Conservation (phyloP, 2,329 filamentous ascomycete species). For the Setomelanomma holmii region DNA sequence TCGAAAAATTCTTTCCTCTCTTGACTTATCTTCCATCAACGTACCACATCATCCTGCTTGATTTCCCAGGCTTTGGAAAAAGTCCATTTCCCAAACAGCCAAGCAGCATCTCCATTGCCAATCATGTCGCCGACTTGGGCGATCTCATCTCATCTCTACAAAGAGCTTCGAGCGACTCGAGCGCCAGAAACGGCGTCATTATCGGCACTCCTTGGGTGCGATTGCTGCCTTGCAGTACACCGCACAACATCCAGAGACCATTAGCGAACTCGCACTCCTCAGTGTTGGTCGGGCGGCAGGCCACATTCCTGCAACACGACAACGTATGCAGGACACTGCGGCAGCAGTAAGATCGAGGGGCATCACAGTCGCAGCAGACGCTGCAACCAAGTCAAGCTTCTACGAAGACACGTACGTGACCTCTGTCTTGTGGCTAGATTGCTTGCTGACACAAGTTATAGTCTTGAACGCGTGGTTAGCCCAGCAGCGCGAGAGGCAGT, state of each 20-base stretch:
- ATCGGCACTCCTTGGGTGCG: not conserved
- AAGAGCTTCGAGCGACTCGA: not conserved
- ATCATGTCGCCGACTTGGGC: not conserved
- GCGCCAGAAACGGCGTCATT: not conserved
- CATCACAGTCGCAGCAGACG: slow-evolving; percentile 7
- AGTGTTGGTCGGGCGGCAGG: slow-evolving; percentile 5
- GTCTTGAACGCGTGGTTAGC: not conserved
- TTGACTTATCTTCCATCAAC: not conserved
- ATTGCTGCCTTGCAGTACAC: not conserved
- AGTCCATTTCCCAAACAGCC: not conserved
- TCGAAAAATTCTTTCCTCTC: not conserved
- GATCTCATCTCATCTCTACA: not conserved
- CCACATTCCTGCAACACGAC: slow-evolving; percentile 7
- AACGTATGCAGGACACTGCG: slow-evolving; percentile 14
- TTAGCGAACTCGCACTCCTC: slow-evolving; percentile 1
- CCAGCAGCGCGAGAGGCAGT: slow-evolving; percentile 5
- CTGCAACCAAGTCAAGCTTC: not conserved
- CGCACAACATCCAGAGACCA: not conserved
- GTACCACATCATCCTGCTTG: not conserved
- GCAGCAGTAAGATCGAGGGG: slow-evolving; percentile 6
- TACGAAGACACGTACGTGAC: not conserved
- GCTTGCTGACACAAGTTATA: not conserved
- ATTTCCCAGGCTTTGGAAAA: not conserved
- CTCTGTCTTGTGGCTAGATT: too few relatives aligned
- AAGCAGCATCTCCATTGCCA: not conserved